A percentile compares a stretch with the other conserved stretches of the same genome.
phyloP scores from a whole-genome alignment of 257 asterid species.

The Nicotiana attenuata region DNA sequence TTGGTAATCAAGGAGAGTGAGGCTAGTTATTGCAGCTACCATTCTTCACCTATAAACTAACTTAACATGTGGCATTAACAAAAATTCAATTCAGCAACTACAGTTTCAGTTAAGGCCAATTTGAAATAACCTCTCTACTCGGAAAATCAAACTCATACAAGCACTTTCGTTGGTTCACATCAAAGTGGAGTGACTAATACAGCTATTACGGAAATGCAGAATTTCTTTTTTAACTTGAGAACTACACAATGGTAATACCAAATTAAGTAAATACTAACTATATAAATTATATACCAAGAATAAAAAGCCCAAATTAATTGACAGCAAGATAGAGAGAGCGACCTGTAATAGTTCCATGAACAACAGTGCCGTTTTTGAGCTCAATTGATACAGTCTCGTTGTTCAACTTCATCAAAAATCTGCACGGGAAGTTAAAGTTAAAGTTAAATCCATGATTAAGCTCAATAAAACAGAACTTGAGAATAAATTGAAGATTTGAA shows the following conservation, averaged over 20 bases:
- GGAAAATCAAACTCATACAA: no score
- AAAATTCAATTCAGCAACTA: neutral
- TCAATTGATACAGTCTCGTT: slow-evolving; percentile 46
- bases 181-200: neutral
- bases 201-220: neutral
- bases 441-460: neutral
- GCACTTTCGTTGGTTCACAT: no score
- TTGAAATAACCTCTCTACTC: no score
- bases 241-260: neutral
- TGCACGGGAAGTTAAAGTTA: neutral
- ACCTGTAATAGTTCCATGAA: slow-evolving; percentile 44
- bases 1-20: neutral
- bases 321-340: neutral
- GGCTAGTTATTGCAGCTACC: neutral
- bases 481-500: neutral
- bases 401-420: slow-evolving; percentile 42
- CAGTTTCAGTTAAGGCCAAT: no score
- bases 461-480: neutral
- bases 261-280: neutral
- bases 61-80: neutral
- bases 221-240: neutral
- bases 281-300: neutral
- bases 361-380: slow-evolving; percentile 39
- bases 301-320: neutral
- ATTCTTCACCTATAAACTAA: neutral